A percentile compares a stretch with the other conserved stretches of the same genome.
Evolutionary conservation across 2,329 filamentous ascomycete genomes (phyloP).

Genomic region (Fusarium humuli): DNA sequence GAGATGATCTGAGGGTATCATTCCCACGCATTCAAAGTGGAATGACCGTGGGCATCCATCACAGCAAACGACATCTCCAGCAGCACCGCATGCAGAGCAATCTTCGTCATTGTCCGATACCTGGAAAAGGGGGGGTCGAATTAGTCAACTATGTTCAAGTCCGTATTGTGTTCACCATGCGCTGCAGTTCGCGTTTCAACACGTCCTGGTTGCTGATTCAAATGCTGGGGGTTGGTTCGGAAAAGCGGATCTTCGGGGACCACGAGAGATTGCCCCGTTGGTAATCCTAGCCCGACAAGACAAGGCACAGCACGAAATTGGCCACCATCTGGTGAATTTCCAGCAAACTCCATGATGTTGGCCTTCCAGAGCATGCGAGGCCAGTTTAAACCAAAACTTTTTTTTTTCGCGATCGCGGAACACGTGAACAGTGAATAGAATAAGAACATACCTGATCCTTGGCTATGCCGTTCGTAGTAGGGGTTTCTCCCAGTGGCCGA

Average conservation of each 20-base stretch:
- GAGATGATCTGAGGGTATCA: conserved; percentile 74
- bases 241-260: conserved; percentile 47
- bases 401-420: background rate
- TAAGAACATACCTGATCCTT: conserved; percentile 62
- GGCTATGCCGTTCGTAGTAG: conserved; percentile 66
- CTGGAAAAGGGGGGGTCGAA: conserved; percentile 41
- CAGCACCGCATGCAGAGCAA: conserved; percentile 86
- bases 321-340: conserved; percentile 31
- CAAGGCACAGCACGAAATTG: conserved; percentile 31
- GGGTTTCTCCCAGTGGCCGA: conserved; percentile 72
- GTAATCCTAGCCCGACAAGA: conserved; percentile 28
- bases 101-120: conserved; percentile 83
- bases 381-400: background rate
- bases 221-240: conserved; percentile 39
- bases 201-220: conserved; percentile 25
- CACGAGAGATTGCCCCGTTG: conserved; percentile 43
- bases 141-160: conserved; percentile 49
- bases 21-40: conserved; percentile 89
- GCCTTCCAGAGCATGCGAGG: background rate
- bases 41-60: conserved; percentile 92
- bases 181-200: conserved; percentile 36
- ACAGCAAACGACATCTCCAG: conserved; percentile 89
- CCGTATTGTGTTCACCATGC: conserved; percentile 1
- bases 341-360: conserved; percentile 10
- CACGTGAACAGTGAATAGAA: background rate